Base-by-base conservation (phyloP, 2,329 filamentous ascomycete species). In the Colletotrichum sidae region DNA sequence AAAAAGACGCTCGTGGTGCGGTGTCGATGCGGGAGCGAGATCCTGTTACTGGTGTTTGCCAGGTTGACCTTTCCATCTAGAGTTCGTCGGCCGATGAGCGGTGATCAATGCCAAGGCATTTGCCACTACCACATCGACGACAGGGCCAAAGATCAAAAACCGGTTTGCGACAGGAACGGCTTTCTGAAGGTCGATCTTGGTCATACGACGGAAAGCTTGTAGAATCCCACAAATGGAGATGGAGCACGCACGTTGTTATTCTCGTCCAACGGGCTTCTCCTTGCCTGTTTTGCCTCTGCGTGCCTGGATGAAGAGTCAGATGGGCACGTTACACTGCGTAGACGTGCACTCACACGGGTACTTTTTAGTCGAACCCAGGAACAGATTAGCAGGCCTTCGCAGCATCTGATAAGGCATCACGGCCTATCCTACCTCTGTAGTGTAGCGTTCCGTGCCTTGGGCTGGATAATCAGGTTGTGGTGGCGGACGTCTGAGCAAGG, bases 151-250 rank as follows among this genome's bases (percentile, higher is more conserved):
- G 44, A 46, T 17, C 10, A 55, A 65, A 68, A 69, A 65, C 60
- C 52, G 56, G 65, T 62, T 69, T 67, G 53, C 53, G 55, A 59
- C 65, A 68, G 67, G 56, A 65, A 68, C 65, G 12, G 60, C 13
- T 34, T 65, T 65, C 37, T 45, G 47, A 34, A 53, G 52, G 62
- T 37, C 50, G 53, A 63, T 66, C 63, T 57, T 65, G 58, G 63
- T 63, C 59, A 57, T 58, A 52, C 59, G 42, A 47, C 49, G 39
- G 52, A 54, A 66, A 63, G 53, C 55, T 55, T 64, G 51, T 42
- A 37, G 37, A 62, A 53, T 56, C 25, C 47, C 52, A 57, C 63
- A 44, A 55, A 56, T 55, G 12, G 46, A 47, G 45, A n/a, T 12
- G 10, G 44, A 9, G 52, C 41, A 45, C 13, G 52, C 41, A 55